Evolutionary conservation across 1,284 basidiomycete species (phyloP).

Genomic region (Phenoliferia sp.): DNA sequence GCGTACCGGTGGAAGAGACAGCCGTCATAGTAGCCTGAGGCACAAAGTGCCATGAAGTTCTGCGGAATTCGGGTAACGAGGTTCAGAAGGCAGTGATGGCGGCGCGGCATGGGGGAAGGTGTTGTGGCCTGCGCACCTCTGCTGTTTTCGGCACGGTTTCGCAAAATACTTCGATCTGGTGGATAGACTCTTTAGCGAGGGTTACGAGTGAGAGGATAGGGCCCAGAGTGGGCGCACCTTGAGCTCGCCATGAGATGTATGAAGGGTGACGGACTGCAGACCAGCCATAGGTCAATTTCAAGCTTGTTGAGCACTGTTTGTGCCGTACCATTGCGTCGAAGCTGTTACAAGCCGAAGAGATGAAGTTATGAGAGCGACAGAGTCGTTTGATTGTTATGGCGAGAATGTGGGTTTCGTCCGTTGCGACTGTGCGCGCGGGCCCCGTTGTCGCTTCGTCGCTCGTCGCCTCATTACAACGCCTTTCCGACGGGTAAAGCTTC

Average conservation of each 20-base stretch:
- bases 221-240: conserved; percentile 70
- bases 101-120: neutral
- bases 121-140: conserved; percentile 56
- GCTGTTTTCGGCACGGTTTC: conserved; percentile 90
- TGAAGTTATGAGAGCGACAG: neutral
- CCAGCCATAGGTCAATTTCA: neutral
- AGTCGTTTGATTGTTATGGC: no score
- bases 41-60: conserved; percentile 94
- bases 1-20: conserved; percentile 72
- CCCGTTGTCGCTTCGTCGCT: neutral
- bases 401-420: no score
- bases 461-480: no score
- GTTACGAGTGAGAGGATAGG: neutral
- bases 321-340: neutral
- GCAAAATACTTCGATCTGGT: conserved; percentile 93
- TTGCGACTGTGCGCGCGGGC: no score
- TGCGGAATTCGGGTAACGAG: conserved; percentile 41
- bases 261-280: conserved; percentile 81
- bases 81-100: neutral
- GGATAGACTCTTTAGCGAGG: neutral
- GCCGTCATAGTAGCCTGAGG: conserved; percentile 78
- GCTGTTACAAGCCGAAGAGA: no score
- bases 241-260: conserved; percentile 88
- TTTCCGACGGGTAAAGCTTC: no score
- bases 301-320: neutral